Conservation (phyloP, 2,329 filamentous ascomycete species). For the Aplosporella prunicola region DNA sequence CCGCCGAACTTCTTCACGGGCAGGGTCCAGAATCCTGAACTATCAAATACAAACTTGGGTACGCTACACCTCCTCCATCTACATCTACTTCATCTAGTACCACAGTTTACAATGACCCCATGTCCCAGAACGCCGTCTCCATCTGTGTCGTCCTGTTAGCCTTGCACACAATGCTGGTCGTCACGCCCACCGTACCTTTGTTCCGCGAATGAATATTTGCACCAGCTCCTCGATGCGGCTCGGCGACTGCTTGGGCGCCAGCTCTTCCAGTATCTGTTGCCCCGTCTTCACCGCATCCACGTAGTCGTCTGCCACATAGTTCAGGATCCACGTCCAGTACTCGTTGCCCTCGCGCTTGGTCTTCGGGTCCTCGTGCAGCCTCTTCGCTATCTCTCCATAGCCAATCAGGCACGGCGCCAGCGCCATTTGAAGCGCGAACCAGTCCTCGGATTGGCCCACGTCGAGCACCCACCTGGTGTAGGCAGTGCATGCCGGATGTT, state of each 20-base stretch:
- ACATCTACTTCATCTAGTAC: no score
- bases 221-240: slow-evolving; percentile 72
- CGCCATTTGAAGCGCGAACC: slow-evolving; percentile 75
- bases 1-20: no score
- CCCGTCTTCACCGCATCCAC: slow-evolving; percentile 60
- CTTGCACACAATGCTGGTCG: slow-evolving; percentile 8
- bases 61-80: no score
- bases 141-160: slow-evolving; percentile 40
- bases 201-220: slow-evolving; percentile 78
- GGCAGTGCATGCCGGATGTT: slow-evolving; percentile 68
- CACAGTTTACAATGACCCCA: slow-evolving; percentile 45
- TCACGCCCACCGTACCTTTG: slow-evolving; percentile 50
- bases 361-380: slow-evolving; percentile 55
- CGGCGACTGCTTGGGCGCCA: slow-evolving; percentile 64
- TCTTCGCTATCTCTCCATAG: slow-evolving; percentile 68
- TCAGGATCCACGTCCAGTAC: slow-evolving; percentile 89
- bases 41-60: no score
- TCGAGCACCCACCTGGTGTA: slow-evolving; percentile 85
- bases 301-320: slow-evolving; percentile 78
- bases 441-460: slow-evolving; percentile 78
- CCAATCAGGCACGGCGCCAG: slow-evolving; percentile 84
- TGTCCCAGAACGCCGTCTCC: slow-evolving; percentile 68
- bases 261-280: slow-evolving; percentile 63
- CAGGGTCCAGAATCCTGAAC: no score
- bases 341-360: slow-evolving; percentile 55